Evolutionary conservation across 306 rosid species (phyloP), one percentile per base, ranked within the genome.

Genomic region (Carpinus fangiana): DNA sequence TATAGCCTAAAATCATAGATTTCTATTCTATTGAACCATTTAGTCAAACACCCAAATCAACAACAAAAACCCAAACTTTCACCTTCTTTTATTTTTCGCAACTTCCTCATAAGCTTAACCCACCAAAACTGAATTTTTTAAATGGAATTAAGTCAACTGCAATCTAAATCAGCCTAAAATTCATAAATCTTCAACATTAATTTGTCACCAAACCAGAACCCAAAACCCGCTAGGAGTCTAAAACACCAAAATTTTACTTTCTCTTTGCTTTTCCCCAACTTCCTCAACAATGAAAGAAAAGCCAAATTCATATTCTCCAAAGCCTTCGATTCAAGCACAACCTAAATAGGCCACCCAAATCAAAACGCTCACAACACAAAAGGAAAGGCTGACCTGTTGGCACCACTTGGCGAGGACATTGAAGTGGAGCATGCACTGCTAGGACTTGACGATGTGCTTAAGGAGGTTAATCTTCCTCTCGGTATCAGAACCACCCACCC

Each of bases 351-450:
- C 12, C 9, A 46, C 50, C 64, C 64, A 23, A 59, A 59, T 23
- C 8, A 28, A 59, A 26, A 21, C 45, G 45, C 28, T 23, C 13
- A 20, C 65, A 3, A 21, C 26, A 1, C 12, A 59, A 23, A 59
- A 36, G 65, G 5, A 1, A 41, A 41, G 23, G 23, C 48, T 66
- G 20, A 89, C 99, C 97, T 95, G 99, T 57, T 90, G 98, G 76
- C 97, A 95, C 99, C 99, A 95, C 84, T 93, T 93, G 74, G 99
- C 84, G 64, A 95, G 91, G 68, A 91, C 99, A 85, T 93, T 87
- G 86, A 95, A 98, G 11, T 98, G 90, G 73, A 95, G 93, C 97
- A 95, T 91, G 8, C 99, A 89, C 85, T 95, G 99, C 77, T 90
- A 97, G 66, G 99, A 93, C 91, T 95, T 95, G 86, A 71, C 86